A percentile compares a stretch with the other conserved stretches of the same genome.
These are phyloP conservation scores for Penicillium robsamsonii DNA, from an alignment of 495 filamentous ascomycete genomes.

Conservation along the genomic window DNA sequence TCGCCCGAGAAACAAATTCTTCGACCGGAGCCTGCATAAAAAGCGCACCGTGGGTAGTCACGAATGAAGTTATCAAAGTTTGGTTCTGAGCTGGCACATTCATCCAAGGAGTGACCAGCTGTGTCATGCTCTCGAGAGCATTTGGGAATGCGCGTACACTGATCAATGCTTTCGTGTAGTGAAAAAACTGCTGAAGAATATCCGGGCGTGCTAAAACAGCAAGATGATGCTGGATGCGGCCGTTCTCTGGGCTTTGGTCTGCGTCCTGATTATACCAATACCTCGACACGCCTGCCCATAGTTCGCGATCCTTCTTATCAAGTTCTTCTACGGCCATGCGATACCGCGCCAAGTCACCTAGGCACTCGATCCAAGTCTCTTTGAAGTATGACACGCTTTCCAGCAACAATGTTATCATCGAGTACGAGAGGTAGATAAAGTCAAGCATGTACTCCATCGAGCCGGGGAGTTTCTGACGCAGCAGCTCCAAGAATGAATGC, in stretches of 20 bases:
- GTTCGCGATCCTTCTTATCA: slow-evolving; percentile 67
- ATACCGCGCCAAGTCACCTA: slow-evolving; percentile 74
- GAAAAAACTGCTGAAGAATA: slow-evolving; percentile 69
- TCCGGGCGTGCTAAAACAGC: slow-evolving; percentile 78
- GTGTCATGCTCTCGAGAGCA: slow-evolving; percentile 67
- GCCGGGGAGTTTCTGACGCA: slow-evolving; percentile 65
- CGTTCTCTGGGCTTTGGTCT: slow-evolving; percentile 65
- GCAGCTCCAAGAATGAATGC: slow-evolving; percentile 70
- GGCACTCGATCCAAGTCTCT: slow-evolving; percentile 88
- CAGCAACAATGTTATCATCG: slow-evolving; percentile 73
- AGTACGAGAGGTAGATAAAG: slow-evolving; percentile 79
- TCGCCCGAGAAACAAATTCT: slow-evolving; percentile 43
- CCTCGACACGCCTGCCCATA: slow-evolving; percentile 73
- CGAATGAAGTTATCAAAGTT: slow-evolving; percentile 50
- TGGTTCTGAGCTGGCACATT: slow-evolving; percentile 27
- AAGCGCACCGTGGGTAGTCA: slow-evolving; percentile 63
- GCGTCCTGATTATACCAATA: slow-evolving; percentile 82
- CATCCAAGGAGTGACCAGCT: slow-evolving; percentile 64
- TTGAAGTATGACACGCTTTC: slow-evolving; percentile 75
- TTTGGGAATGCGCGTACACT: slow-evolving; percentile 53
- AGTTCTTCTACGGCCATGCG: slow-evolving; percentile 78
- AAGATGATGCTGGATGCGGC: slow-evolving; percentile 80
- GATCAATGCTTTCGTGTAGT: slow-evolving; percentile 58
- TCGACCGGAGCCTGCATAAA: slow-evolving; percentile 56
- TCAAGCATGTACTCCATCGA: slow-evolving; percentile 76